A percentile compares a stretch with the other conserved stretches of the same genome.
Conservation (phyloP, 2,329 filamentous ascomycete genomes). For the Pseudogymnoascus sp. region DNA sequence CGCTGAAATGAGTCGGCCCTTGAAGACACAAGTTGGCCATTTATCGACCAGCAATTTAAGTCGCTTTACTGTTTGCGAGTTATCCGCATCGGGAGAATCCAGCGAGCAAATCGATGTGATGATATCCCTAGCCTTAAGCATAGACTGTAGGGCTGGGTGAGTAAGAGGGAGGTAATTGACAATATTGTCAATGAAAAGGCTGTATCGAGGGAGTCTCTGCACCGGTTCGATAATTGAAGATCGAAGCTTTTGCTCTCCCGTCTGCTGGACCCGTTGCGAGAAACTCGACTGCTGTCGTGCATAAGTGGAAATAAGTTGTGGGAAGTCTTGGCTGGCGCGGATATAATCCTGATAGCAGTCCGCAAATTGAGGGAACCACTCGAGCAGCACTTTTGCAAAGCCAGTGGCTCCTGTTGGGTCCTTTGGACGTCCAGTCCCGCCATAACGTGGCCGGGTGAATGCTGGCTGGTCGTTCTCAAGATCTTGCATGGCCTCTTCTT, state of each 20-base stretch:
- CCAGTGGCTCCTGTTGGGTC: slow-evolving; percentile 72
- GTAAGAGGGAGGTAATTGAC: slow-evolving; percentile 74
- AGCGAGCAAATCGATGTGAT: slow-evolving; percentile 95
- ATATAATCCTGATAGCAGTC: slow-evolving; percentile 92
- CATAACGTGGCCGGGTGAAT: slow-evolving; percentile 38
- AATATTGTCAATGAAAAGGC: slow-evolving; percentile 93
- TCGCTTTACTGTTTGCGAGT: slow-evolving; percentile 64
- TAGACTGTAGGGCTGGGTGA: slow-evolving; percentile 72
- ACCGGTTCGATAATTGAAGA: slow-evolving; percentile 95
- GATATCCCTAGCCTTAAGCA: slow-evolving; percentile 85
- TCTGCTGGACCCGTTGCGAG: slow-evolving; percentile 67
- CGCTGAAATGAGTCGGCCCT: slow-evolving; percentile 71
- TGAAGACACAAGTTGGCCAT: slow-evolving; percentile 65
- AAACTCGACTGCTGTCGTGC: slow-evolving; percentile 77
- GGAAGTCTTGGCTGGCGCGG: slow-evolving; percentile 78
- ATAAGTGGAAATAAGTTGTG: slow-evolving; percentile 69
- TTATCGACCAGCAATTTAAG: slow-evolving; percentile 68
- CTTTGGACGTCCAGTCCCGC: slow-evolving; percentile 40
- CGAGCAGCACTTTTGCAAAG: slow-evolving; percentile 72
- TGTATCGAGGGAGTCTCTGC: slow-evolving; percentile 88
- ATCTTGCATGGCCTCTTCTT: slow-evolving; percentile 69
- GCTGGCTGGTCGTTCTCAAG: slow-evolving; percentile 52
- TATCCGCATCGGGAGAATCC: slow-evolving; percentile 63
- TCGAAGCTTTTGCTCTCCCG: slow-evolving; percentile 82
- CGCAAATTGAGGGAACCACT: slow-evolving; percentile 90